These are phyloP conservation scores for Gossypium stocksii DNA, from an alignment of 345 rosid genomes.

Conservation along the genomic window DNA sequence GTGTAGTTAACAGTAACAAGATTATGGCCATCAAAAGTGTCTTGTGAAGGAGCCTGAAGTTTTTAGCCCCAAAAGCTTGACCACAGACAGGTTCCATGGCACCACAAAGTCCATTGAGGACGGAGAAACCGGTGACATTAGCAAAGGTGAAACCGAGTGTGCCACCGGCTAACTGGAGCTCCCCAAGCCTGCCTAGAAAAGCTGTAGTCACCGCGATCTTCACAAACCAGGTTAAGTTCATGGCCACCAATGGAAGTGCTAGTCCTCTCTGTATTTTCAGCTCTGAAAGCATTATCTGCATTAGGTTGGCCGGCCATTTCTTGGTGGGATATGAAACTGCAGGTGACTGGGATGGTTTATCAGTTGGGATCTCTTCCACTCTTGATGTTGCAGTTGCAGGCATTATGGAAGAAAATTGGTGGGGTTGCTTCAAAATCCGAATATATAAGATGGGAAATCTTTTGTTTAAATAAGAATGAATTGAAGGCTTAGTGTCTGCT, in stretches of 20 bases:
- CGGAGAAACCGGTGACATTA: conserved; percentile 85
- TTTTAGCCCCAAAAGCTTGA: conserved; percentile 85
- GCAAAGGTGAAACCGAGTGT: conserved; percentile 80
- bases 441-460: conserved; percentile 6
- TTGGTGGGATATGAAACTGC: conserved; percentile 14
- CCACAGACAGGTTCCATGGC: conserved; percentile 97
- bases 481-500: background rate
- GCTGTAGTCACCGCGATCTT: conserved; percentile 70
- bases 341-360: background rate
- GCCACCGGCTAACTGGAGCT: conserved; percentile 76
- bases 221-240: conserved; percentile 83
- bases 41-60: conserved; percentile 71
- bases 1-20: conserved; percentile 41
- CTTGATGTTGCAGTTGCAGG: conserved; percentile 14
- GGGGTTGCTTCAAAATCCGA: conserved; percentile 8
- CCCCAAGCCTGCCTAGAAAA: conserved; percentile 78
- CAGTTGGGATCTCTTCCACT: conserved; percentile 17
- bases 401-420: conserved; percentile 19
- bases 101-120: conserved; percentile 69
- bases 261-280: conserved; percentile 46
- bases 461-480: conserved; percentile 2
- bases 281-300: conserved; percentile 40
- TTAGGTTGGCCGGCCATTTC: conserved; percentile 31
- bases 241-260: conserved; percentile 53
- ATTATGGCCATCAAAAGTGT: conserved; percentile 64